Percentiles rank a stretch among this genome's conserved stretches.
phyloP scores from a whole-genome alignment of 805 yeast species.

The Cyberlindnera xishuangbannaensis region DNA sequence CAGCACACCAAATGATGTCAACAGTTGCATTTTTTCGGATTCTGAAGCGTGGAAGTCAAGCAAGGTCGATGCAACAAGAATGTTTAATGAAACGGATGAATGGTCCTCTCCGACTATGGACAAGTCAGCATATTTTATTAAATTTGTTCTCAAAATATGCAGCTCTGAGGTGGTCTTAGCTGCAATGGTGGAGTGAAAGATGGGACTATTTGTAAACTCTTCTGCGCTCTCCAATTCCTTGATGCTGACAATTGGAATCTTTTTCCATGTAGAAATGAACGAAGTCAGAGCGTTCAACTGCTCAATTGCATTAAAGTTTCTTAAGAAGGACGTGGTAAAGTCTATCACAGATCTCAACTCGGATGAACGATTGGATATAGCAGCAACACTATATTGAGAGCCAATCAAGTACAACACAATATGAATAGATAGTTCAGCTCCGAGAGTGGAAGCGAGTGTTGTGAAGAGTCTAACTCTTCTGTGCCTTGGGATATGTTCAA shows the following conservation, averaged over 20 bases:
- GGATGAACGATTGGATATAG: slow-evolving; percentile 48
- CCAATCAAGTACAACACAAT: slow-evolving; percentile 74
- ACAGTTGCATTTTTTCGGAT: background rate
- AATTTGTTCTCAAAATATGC: slow-evolving; percentile 39
- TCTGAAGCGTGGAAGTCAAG: no score
- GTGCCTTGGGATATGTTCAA: slow-evolving; percentile 93
- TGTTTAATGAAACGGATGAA: slow-evolving; percentile 42
- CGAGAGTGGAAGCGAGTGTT: slow-evolving; percentile 71
- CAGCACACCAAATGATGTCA: slow-evolving; percentile 18
- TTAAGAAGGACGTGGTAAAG: slow-evolving; percentile 64
- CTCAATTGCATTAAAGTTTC: slow-evolving; percentile 60
- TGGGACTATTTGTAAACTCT: slow-evolving; percentile 43
- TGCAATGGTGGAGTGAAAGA: slow-evolving; percentile 58
- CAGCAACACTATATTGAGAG: slow-evolving; percentile 60
- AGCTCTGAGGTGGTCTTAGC: slow-evolving; percentile 45
- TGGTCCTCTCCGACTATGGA: slow-evolving; percentile 29
- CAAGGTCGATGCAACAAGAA: slow-evolving; percentile 42
- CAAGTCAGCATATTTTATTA: slow-evolving; percentile 53
- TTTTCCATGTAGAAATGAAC: slow-evolving; percentile 45
- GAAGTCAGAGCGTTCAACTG: slow-evolving; percentile 53
- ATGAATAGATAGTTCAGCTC: slow-evolving; percentile 60
- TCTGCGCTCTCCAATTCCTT: slow-evolving; percentile 22
- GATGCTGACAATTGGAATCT: slow-evolving; percentile 32
- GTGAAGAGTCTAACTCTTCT: slow-evolving; percentile 83
- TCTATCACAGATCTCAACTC: slow-evolving; percentile 68